Base-by-base conservation (phyloP, 306 rosid species). In the Ammopiptanthus mongolicus region DNA sequence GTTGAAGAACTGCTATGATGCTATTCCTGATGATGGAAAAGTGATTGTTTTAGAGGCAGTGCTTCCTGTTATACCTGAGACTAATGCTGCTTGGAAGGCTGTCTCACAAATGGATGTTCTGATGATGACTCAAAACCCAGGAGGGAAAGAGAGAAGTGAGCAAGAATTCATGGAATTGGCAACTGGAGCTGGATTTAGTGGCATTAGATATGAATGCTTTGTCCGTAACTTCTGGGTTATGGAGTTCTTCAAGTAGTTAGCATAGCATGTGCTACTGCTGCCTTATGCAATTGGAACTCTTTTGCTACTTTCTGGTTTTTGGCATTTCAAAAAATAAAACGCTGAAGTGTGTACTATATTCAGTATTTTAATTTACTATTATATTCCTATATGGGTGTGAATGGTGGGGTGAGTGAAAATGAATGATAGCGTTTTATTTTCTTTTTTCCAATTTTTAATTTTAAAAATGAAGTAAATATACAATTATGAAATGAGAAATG, bases 81-180 rank as follows among this genome's bases (percentile, higher is more conserved):
- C 62, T 3, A 82, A 23, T 28, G 3, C 65, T 13, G 51, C 63
- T 18, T 61, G 1, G 17, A 84, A 61, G 65, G 17, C 9, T 7
- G 33, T 34, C 4, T 52, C 70, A 5, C 80, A 79, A 18, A 0
- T n/a, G 0, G 90, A 89, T 75, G 74, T 86, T 64, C 0, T 61
- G 11, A 83, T 91, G 92, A 78, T 87, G 91, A 81, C 87, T 39
- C 86, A 81, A 53, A 48, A 14, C 42, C 76, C 51, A 0, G 87
- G 92, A 8, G 97, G 95, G 52, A 91, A 74, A 60, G 94, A 85
- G 76, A 48, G 90, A 15, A 82, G 8, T 63, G 62, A 74, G 21
- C 71, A 82, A 11, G 87, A 87, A 48, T 91, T 84, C 64, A 23
- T 66, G 60, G 68, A 82, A 31, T 58, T 84, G 46, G 90, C 86